Base-by-base conservation (phyloP, 108 stramenopile genomes). In the Cylindrotheca closterium region DNA sequence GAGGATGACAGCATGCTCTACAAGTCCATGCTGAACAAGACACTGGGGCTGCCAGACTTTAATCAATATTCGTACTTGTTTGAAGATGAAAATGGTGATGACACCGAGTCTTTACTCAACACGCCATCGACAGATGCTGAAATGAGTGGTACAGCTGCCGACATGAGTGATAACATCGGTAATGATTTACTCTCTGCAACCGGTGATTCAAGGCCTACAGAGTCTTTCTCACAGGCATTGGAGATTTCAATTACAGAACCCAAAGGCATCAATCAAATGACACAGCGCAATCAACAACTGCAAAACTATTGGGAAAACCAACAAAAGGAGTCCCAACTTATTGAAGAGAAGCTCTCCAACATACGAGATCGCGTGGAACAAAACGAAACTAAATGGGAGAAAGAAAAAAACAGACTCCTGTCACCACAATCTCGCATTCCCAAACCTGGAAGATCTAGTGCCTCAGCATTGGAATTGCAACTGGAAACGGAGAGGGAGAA, bases 281-380 rank as follows among this genome's bases (percentile, higher is more conserved):
- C 57, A 1, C 19, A 23, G 0, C 63, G 71, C 7, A 65, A 72
- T 34, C 5, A 54, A 25, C 18, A 30, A 22, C 47, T 72, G 45
- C 48, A 72, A 42, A n/a, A 33, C 15, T 25, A 65, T 2, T 72
- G 71, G 71, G 26, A 72, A 30, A 30, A 55, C 10, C 71, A 72
- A 63, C 63, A 72, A 33, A 30, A 46, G 32, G 37, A 72, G 56
- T 57, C 30, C 34, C 23, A 31, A 29, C 18, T 31, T 30, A 23
- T 71, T n/a, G 30, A 63, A 55, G 23, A 63, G 15, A 47, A 71
- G 32, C 31, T 71, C 17, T 28, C 48, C 1, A 0, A 2, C 51
- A 8, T 55, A 17, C 59, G 54, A 27, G 23, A 26, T 28, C n/a
- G 46, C 18, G 10, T 55, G 28, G n/a, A 53, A 10, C 12, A 52